Evolutionary conservation across 208 protist genomes (phyloP).

Genomic region (Leishmania lainsoni): DNA sequence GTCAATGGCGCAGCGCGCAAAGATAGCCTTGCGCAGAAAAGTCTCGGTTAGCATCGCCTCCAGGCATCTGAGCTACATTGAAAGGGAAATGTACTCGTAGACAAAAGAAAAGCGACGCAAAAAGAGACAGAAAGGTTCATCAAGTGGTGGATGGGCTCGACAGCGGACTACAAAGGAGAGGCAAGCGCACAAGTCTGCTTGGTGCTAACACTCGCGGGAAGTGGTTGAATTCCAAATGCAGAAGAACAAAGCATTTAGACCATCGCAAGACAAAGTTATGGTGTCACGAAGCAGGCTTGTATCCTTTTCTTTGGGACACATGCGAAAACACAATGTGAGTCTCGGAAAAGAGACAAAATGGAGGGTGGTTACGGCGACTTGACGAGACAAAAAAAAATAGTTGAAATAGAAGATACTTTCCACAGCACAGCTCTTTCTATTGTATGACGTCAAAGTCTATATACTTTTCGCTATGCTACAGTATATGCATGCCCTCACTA

Average conservation of each 20-base stretch:
- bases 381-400: conserved; percentile 1
- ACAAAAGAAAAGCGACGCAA: not conserved
- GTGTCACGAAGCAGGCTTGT: not conserved
- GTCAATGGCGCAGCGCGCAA: conserved; percentile 27
- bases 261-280: not conserved
- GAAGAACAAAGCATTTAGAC: not conserved
- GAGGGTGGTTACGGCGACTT: not conserved
- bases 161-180: not conserved
- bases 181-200: not conserved
- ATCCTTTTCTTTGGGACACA: not conserved
- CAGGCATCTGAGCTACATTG: not conserved
- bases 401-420: conserved; percentile 11
- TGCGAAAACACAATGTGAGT: not conserved
- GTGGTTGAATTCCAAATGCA: not conserved
- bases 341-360: not conserved
- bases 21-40: conserved; percentile 25
- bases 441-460: not conserved
- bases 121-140: not conserved
- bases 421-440: not conserved
- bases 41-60: conserved; percentile 9
- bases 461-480: conserved; percentile 11
- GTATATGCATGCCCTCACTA: conserved; percentile 20
- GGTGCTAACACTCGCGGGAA: not conserved
- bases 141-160: not conserved
- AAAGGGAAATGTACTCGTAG: not conserved